A percentile compares a stretch with the other conserved stretches of the same genome.
These are phyloP conservation scores for Leucocoprinus sp. DNA, from an alignment of 768 basidiomycete genomes.

Conservation along the genomic window DNA sequence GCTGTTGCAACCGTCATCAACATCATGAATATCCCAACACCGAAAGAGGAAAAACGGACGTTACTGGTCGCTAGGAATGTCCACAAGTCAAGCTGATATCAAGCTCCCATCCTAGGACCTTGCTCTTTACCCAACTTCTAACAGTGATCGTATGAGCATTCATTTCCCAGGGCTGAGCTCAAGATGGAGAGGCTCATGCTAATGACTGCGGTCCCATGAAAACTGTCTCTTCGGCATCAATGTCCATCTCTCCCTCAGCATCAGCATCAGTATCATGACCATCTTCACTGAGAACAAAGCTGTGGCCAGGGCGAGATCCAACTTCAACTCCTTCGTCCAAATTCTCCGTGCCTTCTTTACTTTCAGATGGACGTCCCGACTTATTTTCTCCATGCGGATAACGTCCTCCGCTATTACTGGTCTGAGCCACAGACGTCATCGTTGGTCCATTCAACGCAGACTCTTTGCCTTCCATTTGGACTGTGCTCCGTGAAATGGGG, in stretches of 20 bases:
- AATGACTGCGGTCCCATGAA: neutral
- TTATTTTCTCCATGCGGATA: neutral
- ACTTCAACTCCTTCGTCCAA: constrained; percentile 10
- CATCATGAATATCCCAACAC: neutral
- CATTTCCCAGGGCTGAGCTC: neutral
- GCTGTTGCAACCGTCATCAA: neutral
- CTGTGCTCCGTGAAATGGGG: neutral
- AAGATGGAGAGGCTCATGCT: neutral
- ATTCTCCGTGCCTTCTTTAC: constrained; percentile 6
- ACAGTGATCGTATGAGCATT: neutral
- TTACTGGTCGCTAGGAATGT: neutral
- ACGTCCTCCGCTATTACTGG: neutral
- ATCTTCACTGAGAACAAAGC: constrained; percentile 7
- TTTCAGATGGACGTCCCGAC: neutral
- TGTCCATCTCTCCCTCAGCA: constrained; percentile 28
- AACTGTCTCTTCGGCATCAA: constrained; percentile 18
- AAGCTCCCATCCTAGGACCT: neutral
- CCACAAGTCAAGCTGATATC: neutral
- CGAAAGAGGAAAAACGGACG: neutral
- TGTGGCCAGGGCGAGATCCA: neutral
- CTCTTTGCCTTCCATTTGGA: neutral
- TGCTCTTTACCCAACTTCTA: neutral
- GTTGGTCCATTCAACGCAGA: neutral
- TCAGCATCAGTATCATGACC: constrained; percentile 21
- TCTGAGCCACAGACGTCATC: neutral